Evolutionary conservation across 2,329 filamentous ascomycete genomes (phyloP).

Genomic region (Emmonsiellopsis sp.): DNA sequence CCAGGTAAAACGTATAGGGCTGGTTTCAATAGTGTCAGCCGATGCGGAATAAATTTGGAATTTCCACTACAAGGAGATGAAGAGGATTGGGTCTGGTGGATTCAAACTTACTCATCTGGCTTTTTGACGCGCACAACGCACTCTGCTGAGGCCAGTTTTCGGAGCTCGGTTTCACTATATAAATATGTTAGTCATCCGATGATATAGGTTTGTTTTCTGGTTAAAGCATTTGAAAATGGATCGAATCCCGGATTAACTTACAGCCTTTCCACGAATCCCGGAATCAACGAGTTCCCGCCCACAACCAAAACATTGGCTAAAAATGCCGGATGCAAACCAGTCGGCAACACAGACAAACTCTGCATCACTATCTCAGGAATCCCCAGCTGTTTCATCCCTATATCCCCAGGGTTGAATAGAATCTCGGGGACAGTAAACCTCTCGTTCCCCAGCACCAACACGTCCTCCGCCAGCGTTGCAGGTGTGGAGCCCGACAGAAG

Average conservation of each 20-base stretch:
- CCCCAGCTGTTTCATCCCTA: constrained; percentile 74
- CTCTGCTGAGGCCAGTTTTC: constrained; percentile 62
- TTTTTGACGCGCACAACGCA: constrained; percentile 66
- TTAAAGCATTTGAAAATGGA: neutral
- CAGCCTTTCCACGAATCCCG: constrained; percentile 72
- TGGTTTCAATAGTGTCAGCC: constrained; percentile 14
- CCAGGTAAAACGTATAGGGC: constrained; percentile 74
- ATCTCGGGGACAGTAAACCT: constrained; percentile 84
- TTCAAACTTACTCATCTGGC: constrained; percentile 48
- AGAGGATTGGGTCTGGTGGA: no score
- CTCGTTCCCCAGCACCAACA: constrained; percentile 82
- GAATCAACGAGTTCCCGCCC: constrained; percentile 71
- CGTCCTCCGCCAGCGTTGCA: constrained; percentile 56
- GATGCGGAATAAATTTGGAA: neutral
- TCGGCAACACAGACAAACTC: constrained; percentile 62
- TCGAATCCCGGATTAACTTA: constrained; percentile 23
- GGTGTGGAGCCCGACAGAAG: constrained; percentile 38
- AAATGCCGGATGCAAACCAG: constrained; percentile 74
- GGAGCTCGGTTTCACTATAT: constrained; percentile 54
- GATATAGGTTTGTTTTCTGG: neutral
- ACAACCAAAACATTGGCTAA: constrained; percentile 82
- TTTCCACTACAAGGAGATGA: neutral
- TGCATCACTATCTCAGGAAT: constrained; percentile 76
- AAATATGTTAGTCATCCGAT: constrained; percentile 13
- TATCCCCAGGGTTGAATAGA: constrained; percentile 75